Percentiles rank a stretch among this genome's conserved stretches.
Evolutionary conservation across 192 early-diverging fungal species (phyloP).

Genomic region (Pilobolus umbonatus): DNA sequence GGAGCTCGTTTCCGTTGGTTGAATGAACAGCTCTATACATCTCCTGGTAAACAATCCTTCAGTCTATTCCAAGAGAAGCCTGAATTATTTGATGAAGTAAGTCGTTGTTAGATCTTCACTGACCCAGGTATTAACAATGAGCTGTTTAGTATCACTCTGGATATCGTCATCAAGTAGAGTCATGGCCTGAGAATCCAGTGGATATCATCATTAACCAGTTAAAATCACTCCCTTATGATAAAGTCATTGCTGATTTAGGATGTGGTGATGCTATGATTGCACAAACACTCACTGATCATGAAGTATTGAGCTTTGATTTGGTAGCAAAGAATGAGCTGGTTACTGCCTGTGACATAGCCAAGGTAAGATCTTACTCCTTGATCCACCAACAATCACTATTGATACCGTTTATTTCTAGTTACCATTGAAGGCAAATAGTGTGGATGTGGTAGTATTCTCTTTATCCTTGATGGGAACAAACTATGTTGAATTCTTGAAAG

Average conservation of each 20-base stretch:
- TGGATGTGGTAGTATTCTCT: slow-evolving; percentile 88
- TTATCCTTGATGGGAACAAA: slow-evolving; percentile 97
- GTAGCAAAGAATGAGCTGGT: slow-evolving; percentile 74
- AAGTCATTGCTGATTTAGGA: slow-evolving; percentile 86
- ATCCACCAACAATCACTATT: neutral
- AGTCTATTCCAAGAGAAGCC: slow-evolving; percentile 78
- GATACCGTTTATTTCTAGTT: slow-evolving; percentile 31
- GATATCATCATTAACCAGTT: slow-evolving; percentile 77
- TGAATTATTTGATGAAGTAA: slow-evolving; percentile 82
- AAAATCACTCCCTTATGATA: slow-evolving; percentile 39
- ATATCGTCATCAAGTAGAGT: slow-evolving; percentile 84
- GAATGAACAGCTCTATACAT: slow-evolving; percentile 95
- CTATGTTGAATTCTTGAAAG: slow-evolving; percentile 84
- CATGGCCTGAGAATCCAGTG: slow-evolving; percentile 93
- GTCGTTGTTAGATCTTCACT: neutral
- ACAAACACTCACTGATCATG: slow-evolving; percentile 53
- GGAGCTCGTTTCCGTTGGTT: slow-evolving; percentile 83
- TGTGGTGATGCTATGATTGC: slow-evolving; percentile 95
- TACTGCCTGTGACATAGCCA: slow-evolving; percentile 88
- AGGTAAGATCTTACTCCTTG: slow-evolving; percentile 33
- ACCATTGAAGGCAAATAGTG: slow-evolving; percentile 59
- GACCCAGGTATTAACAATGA: neutral
- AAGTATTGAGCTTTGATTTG: slow-evolving; percentile 87
- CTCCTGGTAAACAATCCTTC: slow-evolving; percentile 67
- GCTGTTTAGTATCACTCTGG: slow-evolving; percentile 79